A percentile compares a stretch with the other conserved stretches of the same genome.
Conservation (phyloP, 345 rosid genomes). For the Eutrema japonicum region DNA sequence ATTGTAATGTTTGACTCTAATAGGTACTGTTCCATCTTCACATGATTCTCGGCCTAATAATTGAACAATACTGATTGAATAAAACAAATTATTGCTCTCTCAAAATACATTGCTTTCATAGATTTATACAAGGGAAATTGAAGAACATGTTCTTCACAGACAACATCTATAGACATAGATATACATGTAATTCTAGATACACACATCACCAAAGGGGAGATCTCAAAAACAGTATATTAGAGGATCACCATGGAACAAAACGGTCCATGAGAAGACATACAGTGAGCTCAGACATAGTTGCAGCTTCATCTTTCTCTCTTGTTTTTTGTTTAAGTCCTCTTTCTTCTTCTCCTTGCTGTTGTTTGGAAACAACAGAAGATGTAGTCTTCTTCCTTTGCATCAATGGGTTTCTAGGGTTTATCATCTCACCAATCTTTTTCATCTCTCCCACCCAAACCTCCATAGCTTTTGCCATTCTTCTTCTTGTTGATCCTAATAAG, state of each 20-base stretch:
- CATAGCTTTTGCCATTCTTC: constrained; percentile 57
- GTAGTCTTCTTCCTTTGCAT: constrained; percentile 29
- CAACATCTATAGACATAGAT: neutral
- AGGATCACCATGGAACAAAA: constrained; percentile 68
- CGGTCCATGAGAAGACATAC: constrained; percentile 81
- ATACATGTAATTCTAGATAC: constrained; percentile 8
- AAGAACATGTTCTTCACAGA: constrained; percentile 15
- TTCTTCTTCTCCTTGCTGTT: constrained; percentile 35
- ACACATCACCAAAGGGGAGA: neutral
- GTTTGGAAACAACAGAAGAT: constrained; percentile 31
- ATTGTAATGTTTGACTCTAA: too few species aligned
- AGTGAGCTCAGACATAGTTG: constrained; percentile 66
- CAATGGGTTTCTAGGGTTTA: constrained; percentile 45
- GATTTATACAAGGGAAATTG: constrained; percentile 13
- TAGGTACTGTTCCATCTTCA: neutral
- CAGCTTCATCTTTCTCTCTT: constrained; percentile 43
- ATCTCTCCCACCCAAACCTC: constrained; percentile 60
- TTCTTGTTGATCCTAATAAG: constrained; percentile 4
- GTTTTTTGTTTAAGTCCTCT: constrained; percentile 38
- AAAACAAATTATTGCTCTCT: constrained; percentile 1
- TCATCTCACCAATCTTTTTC: constrained; percentile 58
- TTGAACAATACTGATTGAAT: neutral
- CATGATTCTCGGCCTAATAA: neutral
- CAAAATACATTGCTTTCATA: constrained; percentile 5
- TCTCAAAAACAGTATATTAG: neutral